Base-by-base conservation (phyloP, 2,329 filamentous ascomycete genomes). In the Cladosporium velox region DNA sequence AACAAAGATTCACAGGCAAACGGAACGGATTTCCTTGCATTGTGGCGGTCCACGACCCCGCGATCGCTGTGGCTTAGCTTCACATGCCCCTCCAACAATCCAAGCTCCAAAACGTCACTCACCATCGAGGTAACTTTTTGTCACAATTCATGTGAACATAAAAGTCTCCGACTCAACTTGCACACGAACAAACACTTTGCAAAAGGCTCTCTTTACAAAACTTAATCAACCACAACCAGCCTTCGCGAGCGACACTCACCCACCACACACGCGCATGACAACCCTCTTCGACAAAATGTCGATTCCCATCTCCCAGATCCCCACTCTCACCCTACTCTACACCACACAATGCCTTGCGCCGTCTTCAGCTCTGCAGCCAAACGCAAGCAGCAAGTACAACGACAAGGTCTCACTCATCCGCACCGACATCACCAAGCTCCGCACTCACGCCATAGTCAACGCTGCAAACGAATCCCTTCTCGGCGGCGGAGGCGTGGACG, bases 361-460 rank as follows among this genome's bases (percentile, higher is more conserved):
- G 18, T 51, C 69, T 34, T 44, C 30, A 70, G 71, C 70, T 30
- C 62, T 67, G 54, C 71, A 68, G 32, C 71, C 76, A 24, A 78
- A 82, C 8, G 86, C 84, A n/a, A 76, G 69, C 11, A 69, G 71
- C 21, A 71, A 78, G 11, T 81, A 91, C 79, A 96, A 96, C 80
- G 79, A 87, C 75, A 88, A 86, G 69, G 84, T 97, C 72, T 87
- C 86, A 55, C 80, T 94, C 44, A 84, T 92, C 70, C 85, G 87
- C 65, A 87, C 87, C 71, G 92, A 97, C 77, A 96, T 98, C 77
- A 97, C 93, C 15, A 88, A 83, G 15, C 86, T 98, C 4, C 77
- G 84, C 35, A 85, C 93, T 55, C 91, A 93, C 74, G 90, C 90
- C 69, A 95, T 97, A 71, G 93, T 98, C 77, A 98, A 98, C 77